Evolutionary conservation across 1,139 yeast genomes (phyloP), one percentile per base, ranked within the genome.

Genomic region (Pneumocystis canis): DNA sequence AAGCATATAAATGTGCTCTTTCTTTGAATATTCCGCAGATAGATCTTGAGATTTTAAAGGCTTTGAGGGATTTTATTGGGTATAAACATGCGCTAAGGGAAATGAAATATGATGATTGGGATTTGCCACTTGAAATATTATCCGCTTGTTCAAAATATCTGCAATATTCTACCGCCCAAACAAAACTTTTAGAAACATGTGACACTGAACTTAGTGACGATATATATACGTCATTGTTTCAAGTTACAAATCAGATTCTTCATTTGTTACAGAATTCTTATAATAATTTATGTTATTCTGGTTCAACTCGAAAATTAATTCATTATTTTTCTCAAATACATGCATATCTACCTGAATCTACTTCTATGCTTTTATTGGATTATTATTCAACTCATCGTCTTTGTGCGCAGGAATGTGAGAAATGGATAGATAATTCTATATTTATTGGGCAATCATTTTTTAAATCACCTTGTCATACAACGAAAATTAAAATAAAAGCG

Each of bases 361-460:
- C 75, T 14, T 76, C 78, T 5, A 67, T 73, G 16, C 77, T 77
- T 64, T 77, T 83, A 0, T 72, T 83, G 53, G 71, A 75, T 6
- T 79, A 76, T 68, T 84, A 81, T 69, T 73, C 74, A 1, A 76
- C 35, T 6, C 67, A 68, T 63, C 78, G 78, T 62, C 69, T 79
- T 32, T 84, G 89, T 68, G 76, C 83, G 1, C 79, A 83, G 6
- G 70, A 82, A n/a, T 74, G 78, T 58, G 77, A 80, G 0, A 72
- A 77, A 25, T 84, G 89, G 87, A 73, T 74, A 59, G 76, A 75
- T 1, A 81, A 82, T 68, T 74, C 82, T 60, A 71, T 73, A 30
- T 73, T 73, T n/a, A 65, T 84, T 2, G 71, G 84, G 31, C 74
- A 76, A 31, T 73, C 75, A 31, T 84, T 83, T 68, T 83, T 77